Percentiles rank a stretch among this genome's conserved stretches.
phyloP scores from a whole-genome alignment of 1,284 basidiomycete genomes.

The Phlebopus sp. region DNA sequence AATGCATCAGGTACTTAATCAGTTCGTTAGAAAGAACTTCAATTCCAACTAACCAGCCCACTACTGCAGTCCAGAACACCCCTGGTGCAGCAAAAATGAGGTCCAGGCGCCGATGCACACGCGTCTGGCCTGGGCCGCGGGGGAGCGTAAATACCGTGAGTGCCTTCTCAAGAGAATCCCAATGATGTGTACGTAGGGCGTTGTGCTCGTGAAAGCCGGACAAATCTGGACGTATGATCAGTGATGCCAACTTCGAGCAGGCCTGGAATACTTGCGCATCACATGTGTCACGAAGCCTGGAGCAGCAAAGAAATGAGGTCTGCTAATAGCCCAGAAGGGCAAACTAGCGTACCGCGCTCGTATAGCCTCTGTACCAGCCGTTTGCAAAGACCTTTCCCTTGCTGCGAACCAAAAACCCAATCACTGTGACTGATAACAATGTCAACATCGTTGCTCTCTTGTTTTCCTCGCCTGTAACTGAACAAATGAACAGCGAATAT shows the following conservation, averaged over 20 bases:
- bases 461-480: conserved; percentile 77
- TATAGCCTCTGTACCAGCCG: conserved; percentile 52
- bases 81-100: conserved; percentile 68
- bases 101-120: conserved; percentile 62
- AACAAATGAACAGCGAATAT: not conserved
- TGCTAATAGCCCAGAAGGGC: not conserved
- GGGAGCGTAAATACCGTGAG: conserved; percentile 68
- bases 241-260: conserved; percentile 8
- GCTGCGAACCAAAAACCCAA: conserved; percentile 35
- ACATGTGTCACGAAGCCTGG: conserved; percentile 64
- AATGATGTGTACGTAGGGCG: conserved; percentile 50
- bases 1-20: not conserved
- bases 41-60: conserved; percentile 62
- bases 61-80: conserved; percentile 74
- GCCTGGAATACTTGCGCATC: conserved; percentile 49
- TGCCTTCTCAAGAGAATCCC: conserved; percentile 70
- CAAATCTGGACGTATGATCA: conserved; percentile 37
- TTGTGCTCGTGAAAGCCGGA: conserved; percentile 56
- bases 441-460: conserved; percentile 72
- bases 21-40: not conserved
- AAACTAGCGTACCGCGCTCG: conserved; percentile 42
- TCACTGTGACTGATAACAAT: conserved; percentile 73
- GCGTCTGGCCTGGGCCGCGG: conserved; percentile 26
- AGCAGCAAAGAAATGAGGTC: not conserved
- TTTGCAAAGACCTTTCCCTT: conserved; percentile 50